These are phyloP conservation scores for Trichosporon coremiiforme DNA, from an alignment of 1,284 basidiomycete genomes.

Conservation along the genomic window DNA sequence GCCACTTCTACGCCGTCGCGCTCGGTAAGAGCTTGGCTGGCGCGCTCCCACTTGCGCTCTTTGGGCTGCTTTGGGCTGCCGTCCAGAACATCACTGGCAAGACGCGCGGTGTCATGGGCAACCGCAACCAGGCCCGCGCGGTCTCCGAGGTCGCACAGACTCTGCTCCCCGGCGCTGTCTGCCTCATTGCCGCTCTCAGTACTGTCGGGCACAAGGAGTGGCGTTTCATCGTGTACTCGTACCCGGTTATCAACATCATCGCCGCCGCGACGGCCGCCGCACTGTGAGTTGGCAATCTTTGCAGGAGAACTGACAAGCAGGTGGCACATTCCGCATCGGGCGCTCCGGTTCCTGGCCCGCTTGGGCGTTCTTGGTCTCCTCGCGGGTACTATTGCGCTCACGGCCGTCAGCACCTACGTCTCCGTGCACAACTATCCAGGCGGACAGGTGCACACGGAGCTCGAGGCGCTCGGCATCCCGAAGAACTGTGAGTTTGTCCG, in stretches of 20 bases:
- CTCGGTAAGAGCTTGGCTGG: conserved; percentile 79
- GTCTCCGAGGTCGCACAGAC: conserved; percentile 31
- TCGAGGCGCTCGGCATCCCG: conserved; percentile 61
- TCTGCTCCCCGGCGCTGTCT: conserved; percentile 59
- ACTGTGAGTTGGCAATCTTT: conserved; percentile 25
- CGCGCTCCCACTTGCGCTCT: conserved; percentile 64
- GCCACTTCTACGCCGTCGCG: conserved; percentile 68
- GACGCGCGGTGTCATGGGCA: conserved; percentile 13
- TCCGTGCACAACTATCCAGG: conserved; percentile 88
- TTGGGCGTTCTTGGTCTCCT: conserved; percentile 59
- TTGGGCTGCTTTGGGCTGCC: conserved; percentile 59
- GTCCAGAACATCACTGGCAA: conserved; percentile 2
- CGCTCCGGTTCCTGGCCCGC: conserved; percentile 23
- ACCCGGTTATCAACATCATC: conserved; percentile 79
- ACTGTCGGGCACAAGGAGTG: conserved; percentile 74
- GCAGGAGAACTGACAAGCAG: conserved; percentile 17
- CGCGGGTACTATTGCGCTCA: conserved; percentile 61
- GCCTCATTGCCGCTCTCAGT: conserved; percentile 71
- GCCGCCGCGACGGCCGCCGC: conserved; percentile 65
- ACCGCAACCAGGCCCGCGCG: conserved; percentile 24
- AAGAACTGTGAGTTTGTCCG: conserved; percentile 12
- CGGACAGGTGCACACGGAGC: conserved; percentile 68
- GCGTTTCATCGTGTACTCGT: conserved; percentile 87
- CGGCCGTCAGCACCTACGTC: conserved; percentile 62
- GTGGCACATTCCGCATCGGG: conserved; percentile 29